A percentile compares a stretch with the other conserved stretches of the same genome.
These are phyloP conservation scores for Linnemannia exigua DNA, from an alignment of 192 early-diverging fungal species.

Conservation along the genomic window DNA sequence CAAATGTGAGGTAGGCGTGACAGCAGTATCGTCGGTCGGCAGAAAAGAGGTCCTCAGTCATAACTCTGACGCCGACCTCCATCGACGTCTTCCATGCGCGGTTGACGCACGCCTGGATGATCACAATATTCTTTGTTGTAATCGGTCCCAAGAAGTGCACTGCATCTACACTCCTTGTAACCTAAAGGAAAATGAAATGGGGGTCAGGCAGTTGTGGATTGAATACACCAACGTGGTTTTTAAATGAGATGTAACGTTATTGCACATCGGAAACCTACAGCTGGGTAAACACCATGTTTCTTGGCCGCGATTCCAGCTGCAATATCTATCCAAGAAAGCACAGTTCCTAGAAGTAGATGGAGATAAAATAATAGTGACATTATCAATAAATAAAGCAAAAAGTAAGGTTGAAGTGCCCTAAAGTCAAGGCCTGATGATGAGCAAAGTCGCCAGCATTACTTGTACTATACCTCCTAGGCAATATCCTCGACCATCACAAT, in stretches of 20 bases:
- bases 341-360: conserved; percentile 32
- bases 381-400: too few relatives aligned
- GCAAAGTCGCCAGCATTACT: neutral
- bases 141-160: conserved; percentile 79
- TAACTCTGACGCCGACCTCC: conserved; percentile 80
- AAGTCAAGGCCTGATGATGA: neutral
- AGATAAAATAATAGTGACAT: neutral
- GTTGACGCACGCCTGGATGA: conserved; percentile 75
- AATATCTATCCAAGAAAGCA: conserved; percentile 78
- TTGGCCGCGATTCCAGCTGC: conserved; percentile 76
- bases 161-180: conserved; percentile 76
- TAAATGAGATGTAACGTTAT: neutral
- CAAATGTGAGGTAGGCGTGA: conserved; percentile 80
- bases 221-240: neutral
- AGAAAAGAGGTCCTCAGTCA: conserved; percentile 72
- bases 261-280: conserved; percentile 48
- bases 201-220: neutral
- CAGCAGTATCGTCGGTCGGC: conserved; percentile 69
- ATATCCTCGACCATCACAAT: conserved; percentile 66
- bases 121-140: conserved; percentile 72
- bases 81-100: conserved; percentile 79
- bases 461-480: conserved; percentile 60
- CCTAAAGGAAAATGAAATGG: conserved; percentile 46
- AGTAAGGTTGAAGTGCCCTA: neutral
- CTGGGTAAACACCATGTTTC: conserved; percentile 68